Conservation (phyloP, 179 eudicot genomes). For the Gypsophila paniculata region DNA sequence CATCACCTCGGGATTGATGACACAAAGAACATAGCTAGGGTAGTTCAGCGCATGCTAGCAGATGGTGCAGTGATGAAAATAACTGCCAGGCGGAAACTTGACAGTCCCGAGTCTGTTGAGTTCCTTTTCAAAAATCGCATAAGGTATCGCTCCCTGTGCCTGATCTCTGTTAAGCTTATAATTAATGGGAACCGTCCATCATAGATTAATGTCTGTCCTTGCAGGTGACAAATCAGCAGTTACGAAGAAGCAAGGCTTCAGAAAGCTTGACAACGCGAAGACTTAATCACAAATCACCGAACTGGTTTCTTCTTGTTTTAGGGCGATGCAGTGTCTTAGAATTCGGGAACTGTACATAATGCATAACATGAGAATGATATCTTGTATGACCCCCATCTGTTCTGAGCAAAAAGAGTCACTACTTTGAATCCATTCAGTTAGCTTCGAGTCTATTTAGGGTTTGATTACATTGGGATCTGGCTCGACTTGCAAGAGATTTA, state of each 20-base stretch:
- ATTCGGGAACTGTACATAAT: too few species aligned
- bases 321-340: neutral
- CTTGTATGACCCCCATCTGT: neutral
- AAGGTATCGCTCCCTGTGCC: slow-evolving; percentile 26
- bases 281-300: neutral
- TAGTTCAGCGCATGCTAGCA: slow-evolving; percentile 65
- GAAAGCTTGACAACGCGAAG: neutral
- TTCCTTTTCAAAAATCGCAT: slow-evolving; percentile 74
- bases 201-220: neutral
- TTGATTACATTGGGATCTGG: neutral
- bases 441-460: too few species aligned
- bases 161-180: neutral
- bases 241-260: neutral
- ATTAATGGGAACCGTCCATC: neutral
- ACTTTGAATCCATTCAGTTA: neutral
- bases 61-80: slow-evolving; percentile 77
- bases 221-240: slow-evolving; percentile 10
- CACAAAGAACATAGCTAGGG: slow-evolving; percentile 72
- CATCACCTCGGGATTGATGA: slow-evolving; percentile 98
- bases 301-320: neutral
- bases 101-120: slow-evolving; percentile 43
- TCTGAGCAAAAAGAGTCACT: neutral
- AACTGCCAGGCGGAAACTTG: slow-evolving; percentile 56
- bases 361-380: neutral
- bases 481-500: neutral